Evolutionary conservation across 2,329 filamentous ascomycete genomes (phyloP).

Genomic region (Claviceps africana): DNA sequence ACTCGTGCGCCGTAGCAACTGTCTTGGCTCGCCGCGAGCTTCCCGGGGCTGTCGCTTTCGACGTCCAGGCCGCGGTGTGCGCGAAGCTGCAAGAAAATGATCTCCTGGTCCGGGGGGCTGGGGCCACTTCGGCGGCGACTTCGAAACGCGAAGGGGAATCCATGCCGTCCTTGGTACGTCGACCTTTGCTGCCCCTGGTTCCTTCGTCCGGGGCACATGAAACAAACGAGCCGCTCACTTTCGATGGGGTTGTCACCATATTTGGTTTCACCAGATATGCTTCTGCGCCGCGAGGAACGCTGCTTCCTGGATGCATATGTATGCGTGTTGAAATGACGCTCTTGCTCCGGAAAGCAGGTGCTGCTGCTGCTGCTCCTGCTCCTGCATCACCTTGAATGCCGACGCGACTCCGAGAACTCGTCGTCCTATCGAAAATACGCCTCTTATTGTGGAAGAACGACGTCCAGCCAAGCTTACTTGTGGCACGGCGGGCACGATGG

Average conservation of each 20-base stretch:
- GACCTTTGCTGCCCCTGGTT: conserved; percentile 4
- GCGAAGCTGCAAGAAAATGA: conserved; percentile 48
- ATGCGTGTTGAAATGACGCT: conserved; percentile 15
- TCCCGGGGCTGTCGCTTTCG: conserved; percentile 35
- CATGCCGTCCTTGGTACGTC: conserved; percentile 6
- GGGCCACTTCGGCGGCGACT: conserved; percentile 16
- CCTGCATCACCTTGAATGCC: conserved; percentile 11
- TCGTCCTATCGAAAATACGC: conserved; percentile 12
- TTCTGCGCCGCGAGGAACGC: conserved; percentile 9
- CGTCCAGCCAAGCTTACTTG: conserved; percentile 26
- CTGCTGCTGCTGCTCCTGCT: not conserved
- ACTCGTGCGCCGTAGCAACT: conserved; percentile 26
- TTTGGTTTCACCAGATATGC: conserved; percentile 24
- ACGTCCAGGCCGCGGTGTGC: conserved; percentile 42
- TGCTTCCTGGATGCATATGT: conserved; percentile 12
- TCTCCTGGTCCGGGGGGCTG: conserved; percentile 32
- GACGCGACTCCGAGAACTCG: conserved; percentile 11
- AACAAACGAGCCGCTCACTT: conserved; percentile 11
- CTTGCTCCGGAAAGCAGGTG: conserved; percentile 11
- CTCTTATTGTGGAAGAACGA: conserved; percentile 41
- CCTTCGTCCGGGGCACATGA: conserved; percentile 14
- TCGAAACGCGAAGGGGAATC: conserved; percentile 15
- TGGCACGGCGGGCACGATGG: conserved; percentile 1
- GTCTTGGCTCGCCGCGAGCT: conserved; percentile 44
- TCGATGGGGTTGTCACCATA: conserved; percentile 19